Conservation (phyloP, 2,329 filamentous ascomycete species). For the Penicillium sclerotigenum region DNA sequence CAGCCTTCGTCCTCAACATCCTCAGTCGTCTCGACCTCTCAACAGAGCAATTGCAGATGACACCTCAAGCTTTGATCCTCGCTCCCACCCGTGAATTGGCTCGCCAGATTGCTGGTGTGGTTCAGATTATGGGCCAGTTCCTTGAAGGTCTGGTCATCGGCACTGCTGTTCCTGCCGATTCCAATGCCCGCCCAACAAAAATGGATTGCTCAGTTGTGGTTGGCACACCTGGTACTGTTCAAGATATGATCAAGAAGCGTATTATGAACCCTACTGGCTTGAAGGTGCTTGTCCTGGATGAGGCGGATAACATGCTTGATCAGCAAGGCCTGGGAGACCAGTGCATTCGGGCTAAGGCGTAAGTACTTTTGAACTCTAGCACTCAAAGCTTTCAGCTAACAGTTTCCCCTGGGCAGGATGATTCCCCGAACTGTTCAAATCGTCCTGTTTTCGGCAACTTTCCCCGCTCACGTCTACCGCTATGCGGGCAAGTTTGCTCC, state of each 20-base stretch:
- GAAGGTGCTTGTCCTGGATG: conserved; percentile 84
- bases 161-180: conserved; percentile 76
- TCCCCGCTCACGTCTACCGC: conserved; percentile 77
- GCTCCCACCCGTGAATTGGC: conserved; percentile 89
- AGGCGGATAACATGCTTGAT: conserved; percentile 98
- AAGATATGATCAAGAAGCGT: conserved; percentile 76
- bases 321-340: conserved; percentile 93
- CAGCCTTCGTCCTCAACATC: conserved; percentile 90
- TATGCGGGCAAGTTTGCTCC: conserved; percentile 86
- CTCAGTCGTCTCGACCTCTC: conserved; percentile 78
- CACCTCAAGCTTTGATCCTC: conserved; percentile 80
- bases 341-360: conserved; percentile 85
- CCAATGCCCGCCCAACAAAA: conserved; percentile 63
- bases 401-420: conserved; percentile 50
- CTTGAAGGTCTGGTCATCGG: conserved; percentile 71
- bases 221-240: conserved; percentile 89
- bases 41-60: conserved; percentile 52
- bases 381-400: conserved; percentile 30
- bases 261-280: conserved; percentile 70
- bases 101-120: conserved; percentile 85
- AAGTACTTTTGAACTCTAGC: conserved; percentile 35
- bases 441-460: conserved; percentile 92
- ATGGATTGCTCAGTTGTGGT: conserved; percentile 79
- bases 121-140: conserved; percentile 79
- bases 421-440: conserved; percentile 76